These are phyloP conservation scores for Aureobasidium leucospermi DNA, from an alignment of 2,329 filamentous ascomycete species.

Conservation along the genomic window DNA sequence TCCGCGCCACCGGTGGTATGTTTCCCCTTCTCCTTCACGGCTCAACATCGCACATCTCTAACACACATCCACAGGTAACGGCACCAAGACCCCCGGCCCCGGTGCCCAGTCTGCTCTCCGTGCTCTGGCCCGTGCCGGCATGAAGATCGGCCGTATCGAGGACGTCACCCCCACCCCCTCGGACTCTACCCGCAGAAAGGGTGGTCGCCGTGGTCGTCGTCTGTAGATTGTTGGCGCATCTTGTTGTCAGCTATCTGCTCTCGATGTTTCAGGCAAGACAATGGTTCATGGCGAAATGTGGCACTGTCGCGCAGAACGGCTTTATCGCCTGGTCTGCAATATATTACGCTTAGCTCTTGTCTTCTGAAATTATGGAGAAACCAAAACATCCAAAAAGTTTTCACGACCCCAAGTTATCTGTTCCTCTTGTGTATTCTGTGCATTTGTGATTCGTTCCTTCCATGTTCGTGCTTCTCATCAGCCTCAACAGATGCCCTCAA, in stretches of 20 bases:
- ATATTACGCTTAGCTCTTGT: conserved; percentile 13
- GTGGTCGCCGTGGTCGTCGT: conserved; percentile 99
- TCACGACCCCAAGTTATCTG: not conserved
- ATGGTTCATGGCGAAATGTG: conserved; percentile 24
- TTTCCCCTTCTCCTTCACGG: conserved; percentile 19
- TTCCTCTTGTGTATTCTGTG: not conserved
- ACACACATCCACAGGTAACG: conserved; percentile 60
- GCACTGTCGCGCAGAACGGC: conserved; percentile 34
- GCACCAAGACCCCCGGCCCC: conserved; percentile 98
- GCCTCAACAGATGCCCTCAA: too few species aligned
- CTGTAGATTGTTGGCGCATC: conserved; percentile 50
- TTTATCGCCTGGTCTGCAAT: conserved; percentile 30
- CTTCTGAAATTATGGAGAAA: conserved; percentile 4
- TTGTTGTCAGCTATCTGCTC: conserved; percentile 1
- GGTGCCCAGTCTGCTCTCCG: conserved; percentile 99
- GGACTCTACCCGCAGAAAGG: conserved; percentile 99
- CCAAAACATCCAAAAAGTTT: conserved; percentile 13
- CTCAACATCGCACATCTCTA: not conserved
- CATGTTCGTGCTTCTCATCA: not conserved
- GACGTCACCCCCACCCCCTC: conserved; percentile 98
- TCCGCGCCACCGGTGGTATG: conserved; percentile 95
- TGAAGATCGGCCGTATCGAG: conserved; percentile 99
- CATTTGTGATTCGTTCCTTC: not conserved
- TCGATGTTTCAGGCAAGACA: conserved; percentile 5
- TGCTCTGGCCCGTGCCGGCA: conserved; percentile 95